These are phyloP conservation scores for Teunomyces funiuensis DNA, from an alignment of 805 yeast genomes.

Conservation along the genomic window DNA sequence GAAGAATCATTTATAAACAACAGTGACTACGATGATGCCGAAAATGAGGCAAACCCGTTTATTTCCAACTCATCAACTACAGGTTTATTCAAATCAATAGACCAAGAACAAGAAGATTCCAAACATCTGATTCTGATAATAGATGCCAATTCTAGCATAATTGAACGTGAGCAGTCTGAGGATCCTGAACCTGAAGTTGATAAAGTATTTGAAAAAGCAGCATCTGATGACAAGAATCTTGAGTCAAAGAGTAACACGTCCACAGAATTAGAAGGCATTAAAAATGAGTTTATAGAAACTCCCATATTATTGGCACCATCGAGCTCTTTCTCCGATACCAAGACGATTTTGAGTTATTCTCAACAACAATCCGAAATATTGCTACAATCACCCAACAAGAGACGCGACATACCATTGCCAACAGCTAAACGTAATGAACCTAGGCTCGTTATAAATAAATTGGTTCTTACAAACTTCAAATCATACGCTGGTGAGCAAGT, in stretches of 20 bases:
- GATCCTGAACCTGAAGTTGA: background rate
- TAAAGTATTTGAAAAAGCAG: background rate
- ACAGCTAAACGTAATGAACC: slow-evolving; percentile 31
- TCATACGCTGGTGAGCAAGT: slow-evolving; percentile 92
- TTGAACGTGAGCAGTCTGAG: background rate
- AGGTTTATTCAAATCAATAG: slow-evolving; percentile 3
- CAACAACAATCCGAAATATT: slow-evolving; percentile 27
- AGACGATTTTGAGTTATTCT: slow-evolving; percentile 23
- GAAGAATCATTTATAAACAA: slow-evolving; percentile 40
- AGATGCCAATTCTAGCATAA: background rate
- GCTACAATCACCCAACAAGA: slow-evolving; percentile 30
- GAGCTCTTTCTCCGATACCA: slow-evolving; percentile 1
- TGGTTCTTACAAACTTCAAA: slow-evolving; percentile 83
- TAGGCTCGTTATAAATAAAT: slow-evolving; percentile 71
- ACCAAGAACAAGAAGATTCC: slow-evolving; percentile 1
- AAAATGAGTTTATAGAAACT: slow-evolving; percentile 1
- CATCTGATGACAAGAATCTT: slow-evolving; percentile 2
- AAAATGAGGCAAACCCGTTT: slow-evolving; percentile 8
- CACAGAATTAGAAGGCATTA: slow-evolving; percentile 6
- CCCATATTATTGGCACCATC: background rate
- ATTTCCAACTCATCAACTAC: background rate
- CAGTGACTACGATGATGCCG: slow-evolving; percentile 28
- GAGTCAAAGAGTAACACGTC: slow-evolving; percentile 8
- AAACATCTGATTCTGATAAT: background rate
- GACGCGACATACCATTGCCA: slow-evolving; percentile 20